Percentiles rank a stretch among this genome's conserved stretches.
Conservation (phyloP, 225 moss, liverwort and hornwort genomes). For the Lunularia cruciata region DNA sequence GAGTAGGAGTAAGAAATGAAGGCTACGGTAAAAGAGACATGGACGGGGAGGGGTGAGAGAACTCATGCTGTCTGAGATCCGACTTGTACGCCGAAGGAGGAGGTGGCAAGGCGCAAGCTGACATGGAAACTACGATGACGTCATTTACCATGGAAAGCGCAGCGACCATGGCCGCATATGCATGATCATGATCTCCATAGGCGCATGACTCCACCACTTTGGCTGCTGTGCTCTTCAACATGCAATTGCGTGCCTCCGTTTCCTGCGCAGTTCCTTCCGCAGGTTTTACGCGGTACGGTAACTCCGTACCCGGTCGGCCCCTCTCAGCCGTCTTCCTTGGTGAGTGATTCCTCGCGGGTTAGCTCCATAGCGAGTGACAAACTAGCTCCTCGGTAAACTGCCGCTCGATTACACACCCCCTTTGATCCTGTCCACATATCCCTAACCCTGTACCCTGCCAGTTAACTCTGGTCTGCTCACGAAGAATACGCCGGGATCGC, state of each 20-base stretch:
- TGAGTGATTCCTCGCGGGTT: conserved; percentile 1
- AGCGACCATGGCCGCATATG: conserved; percentile 13
- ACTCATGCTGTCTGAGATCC: conserved; percentile 24
- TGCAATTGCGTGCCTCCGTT: conserved; percentile 16
- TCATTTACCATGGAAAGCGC: conserved; percentile 14
- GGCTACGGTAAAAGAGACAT: background rate
- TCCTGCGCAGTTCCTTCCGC: conserved; percentile 15
- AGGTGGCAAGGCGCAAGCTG: background rate
- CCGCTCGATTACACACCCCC: too few species aligned
- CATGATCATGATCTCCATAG: conserved; percentile 2
- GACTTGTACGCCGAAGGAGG: conserved; percentile 7
- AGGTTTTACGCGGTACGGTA: background rate
- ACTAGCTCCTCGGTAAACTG: too few species aligned
- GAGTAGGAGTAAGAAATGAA: conserved; percentile 4
- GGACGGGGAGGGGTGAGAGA: background rate
- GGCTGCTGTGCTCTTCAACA: conserved; percentile 8
- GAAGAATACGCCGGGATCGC: too few species aligned
- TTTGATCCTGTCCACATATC: too few species aligned
- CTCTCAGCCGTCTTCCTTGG: background rate
- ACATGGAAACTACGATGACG: conserved; percentile 7
- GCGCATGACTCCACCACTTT: conserved; percentile 11
- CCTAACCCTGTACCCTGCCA: too few species aligned
- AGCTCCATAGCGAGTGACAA: too few species aligned
- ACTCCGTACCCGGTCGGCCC: background rate
- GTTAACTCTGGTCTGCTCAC: too few species aligned